Conservation (phyloP, 306 rosid species). For the Quercus robur region DNA sequence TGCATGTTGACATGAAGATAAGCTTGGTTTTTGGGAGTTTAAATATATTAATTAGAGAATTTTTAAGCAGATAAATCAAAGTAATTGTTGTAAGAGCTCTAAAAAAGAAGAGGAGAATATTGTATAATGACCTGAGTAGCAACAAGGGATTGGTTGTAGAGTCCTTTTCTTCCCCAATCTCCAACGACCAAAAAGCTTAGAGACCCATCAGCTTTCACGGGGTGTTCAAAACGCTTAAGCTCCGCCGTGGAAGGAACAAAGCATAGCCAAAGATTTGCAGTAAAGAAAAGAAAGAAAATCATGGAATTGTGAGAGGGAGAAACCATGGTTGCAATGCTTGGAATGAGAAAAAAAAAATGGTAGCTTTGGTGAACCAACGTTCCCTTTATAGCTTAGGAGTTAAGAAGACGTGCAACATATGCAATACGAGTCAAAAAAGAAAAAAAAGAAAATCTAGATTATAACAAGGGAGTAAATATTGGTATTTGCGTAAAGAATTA, state of each 20-base stretch:
- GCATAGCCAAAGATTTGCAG: background rate
- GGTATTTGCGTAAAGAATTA: too few relatives aligned
- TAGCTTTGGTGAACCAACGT: background rate
- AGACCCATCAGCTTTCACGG: conserved; percentile 38
- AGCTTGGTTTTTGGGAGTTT: too few relatives aligned
- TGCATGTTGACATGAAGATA: too few relatives aligned
- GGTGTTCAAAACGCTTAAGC: conserved; percentile 25
- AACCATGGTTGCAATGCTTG: background rate
- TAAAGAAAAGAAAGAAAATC: background rate
- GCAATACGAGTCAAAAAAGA: background rate
- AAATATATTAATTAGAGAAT: too few relatives aligned
- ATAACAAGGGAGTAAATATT: too few relatives aligned
- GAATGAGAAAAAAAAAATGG: background rate
- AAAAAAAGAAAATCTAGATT: background rate
- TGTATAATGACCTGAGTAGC: conserved; percentile 45
- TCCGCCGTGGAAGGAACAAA: conserved; percentile 14
- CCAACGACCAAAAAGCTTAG: conserved; percentile 60
- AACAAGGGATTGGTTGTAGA: conserved; percentile 60
- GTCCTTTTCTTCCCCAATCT: conserved; percentile 77
- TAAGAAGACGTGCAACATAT: background rate
- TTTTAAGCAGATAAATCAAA: too few relatives aligned
- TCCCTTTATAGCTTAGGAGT: background rate
- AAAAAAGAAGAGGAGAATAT: background rate
- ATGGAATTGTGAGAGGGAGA: background rate
- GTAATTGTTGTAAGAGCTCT: too few relatives aligned